phyloP scores from a whole-genome alignment of 129 eudicot species.

The Oenanthe sinensis region DNA sequence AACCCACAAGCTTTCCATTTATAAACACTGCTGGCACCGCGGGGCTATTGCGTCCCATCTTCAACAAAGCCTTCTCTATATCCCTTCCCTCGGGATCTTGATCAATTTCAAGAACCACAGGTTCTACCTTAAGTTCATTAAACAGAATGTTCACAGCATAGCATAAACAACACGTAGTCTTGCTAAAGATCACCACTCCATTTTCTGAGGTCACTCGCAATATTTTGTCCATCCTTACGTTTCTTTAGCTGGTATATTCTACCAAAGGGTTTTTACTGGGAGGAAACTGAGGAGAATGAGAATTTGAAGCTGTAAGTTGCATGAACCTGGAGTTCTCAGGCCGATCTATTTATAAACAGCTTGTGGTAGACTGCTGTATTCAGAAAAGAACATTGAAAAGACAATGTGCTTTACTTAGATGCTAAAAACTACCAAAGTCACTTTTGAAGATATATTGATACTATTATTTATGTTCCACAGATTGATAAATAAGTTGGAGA shows the following conservation, averaged over 20 bases:
- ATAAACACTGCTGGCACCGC: conserved; percentile 59
- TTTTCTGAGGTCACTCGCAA: conserved; percentile 47
- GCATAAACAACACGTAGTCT: conserved; percentile 69
- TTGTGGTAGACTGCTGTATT: conserved; percentile 22
- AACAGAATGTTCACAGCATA: conserved; percentile 65
- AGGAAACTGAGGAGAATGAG: conserved; percentile 10
- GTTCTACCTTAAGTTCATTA: conserved; percentile 44
- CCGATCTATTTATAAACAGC: conserved; percentile 51
- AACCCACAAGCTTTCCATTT: conserved; percentile 59
- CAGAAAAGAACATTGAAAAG: conserved; percentile 41
- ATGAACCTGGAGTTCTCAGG: conserved; percentile 23
- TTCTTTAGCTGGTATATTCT: neutral
- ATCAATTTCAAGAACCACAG: conserved; percentile 48
- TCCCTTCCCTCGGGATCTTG: conserved; percentile 61
- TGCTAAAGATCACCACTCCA: conserved; percentile 53
- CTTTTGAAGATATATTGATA: conserved; percentile 16
- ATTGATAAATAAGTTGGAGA: conserved; percentile 29
- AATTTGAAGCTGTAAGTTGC: conserved; percentile 25
- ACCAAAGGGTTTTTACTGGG: neutral
- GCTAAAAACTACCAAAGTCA: conserved; percentile 40
- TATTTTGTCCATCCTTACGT: conserved; percentile 48
- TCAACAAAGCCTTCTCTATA: conserved; percentile 59
- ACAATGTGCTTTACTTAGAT: conserved; percentile 44
- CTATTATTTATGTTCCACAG: conserved; percentile 26
- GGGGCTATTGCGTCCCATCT: conserved; percentile 46